Conservation (phyloP, 192 early-diverging fungal genomes). For the Gamsiella multidivaricata region DNA sequence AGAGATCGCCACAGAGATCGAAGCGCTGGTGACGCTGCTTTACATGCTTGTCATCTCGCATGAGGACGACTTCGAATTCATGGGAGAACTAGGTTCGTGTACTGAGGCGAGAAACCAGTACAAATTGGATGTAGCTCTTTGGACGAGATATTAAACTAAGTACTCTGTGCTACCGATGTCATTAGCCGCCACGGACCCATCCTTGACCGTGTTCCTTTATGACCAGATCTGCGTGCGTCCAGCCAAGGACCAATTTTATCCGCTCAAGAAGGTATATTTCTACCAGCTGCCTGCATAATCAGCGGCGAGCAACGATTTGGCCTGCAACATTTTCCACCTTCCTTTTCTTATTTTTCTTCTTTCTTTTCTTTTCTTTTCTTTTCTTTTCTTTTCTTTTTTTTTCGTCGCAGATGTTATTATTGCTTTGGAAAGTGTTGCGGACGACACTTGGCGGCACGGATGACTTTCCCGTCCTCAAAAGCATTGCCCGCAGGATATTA, state of each 20-base stretch:
- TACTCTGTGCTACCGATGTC: not conserved
- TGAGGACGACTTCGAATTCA: conserved; percentile 58
- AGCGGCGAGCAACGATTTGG: no score
- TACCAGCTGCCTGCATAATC: no score
- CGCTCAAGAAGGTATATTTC: conserved; percentile 51
- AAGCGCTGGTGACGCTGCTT: conserved; percentile 68
- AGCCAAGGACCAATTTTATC: conserved; percentile 61
- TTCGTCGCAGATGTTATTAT: conserved; percentile 65
- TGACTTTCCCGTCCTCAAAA: conserved; percentile 62
- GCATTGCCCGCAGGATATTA: conserved; percentile 56
- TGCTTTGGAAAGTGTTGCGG: conserved; percentile 77
- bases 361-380: no score
- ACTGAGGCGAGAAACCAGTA: no score
- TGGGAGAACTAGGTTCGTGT: conserved; percentile 61
- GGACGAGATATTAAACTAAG: no score
- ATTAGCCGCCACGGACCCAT: conserved; percentile 55
- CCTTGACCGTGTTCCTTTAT: conserved; percentile 71
- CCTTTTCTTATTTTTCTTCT: no score
- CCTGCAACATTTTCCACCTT: no score
- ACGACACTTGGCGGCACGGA: conserved; percentile 67
- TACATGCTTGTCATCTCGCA: conserved; percentile 73
- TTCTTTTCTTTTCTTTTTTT: not conserved
- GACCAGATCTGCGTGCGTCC: conserved; percentile 71
- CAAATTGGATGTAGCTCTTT: not conserved
- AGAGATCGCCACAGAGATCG: conserved; percentile 46